Evolutionary conservation across 2,329 filamentous ascomycete genomes (phyloP), one percentile per base, ranked within the genome.

Genomic region (Pseudogymnoascus pannorum): DNA sequence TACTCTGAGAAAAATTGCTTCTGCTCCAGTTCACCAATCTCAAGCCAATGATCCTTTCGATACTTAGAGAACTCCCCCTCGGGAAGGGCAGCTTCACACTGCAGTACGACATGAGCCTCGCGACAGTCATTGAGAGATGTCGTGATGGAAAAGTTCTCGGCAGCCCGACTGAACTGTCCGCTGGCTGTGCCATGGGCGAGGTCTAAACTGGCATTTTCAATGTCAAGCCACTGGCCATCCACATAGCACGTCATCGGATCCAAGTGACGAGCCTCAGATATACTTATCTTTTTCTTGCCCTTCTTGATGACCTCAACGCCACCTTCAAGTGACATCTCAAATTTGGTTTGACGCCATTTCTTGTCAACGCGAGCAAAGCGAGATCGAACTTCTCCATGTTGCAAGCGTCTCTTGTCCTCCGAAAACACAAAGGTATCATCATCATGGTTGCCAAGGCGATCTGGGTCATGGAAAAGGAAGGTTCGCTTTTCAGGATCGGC

Each of bases 381-480:
- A 2, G 73, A 66, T 33, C 84, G 77, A 5, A 72, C 62, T 48
- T 81, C 76, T 16, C 78, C 77, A 36, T 78, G 77, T 12, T 76
- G 71, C 5, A 81, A 71, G 4, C 77, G 73, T 7, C 72, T 70
- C 61, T 77, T 77, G 54, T 80, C 75, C 5, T 75, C 65, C 1
- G 83, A 78, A 66, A 88, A 84, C 0, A 87, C 79, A 66, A 85
- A 86, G 1, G 69, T 70, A 67, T 87, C 84, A 4, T 78, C 61
- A 0, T 73, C 68, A 0, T 76, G 70, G 26, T 78, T 69, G 0
- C 78, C 78, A 35, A 79, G 74, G 14, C 77, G 77, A 4, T 76
- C 72, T 0, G 83, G 80, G 60, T 88, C 82, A 2, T 85, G 72
- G 66, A 86, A 87, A 2, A 88, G 70, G 65, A 79, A 87, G 0